Evolutionary conservation across 2,329 filamentous ascomycete genomes (phyloP), one percentile per base, ranked within the genome.

Genomic region (Fusarium tjaetaba): DNA sequence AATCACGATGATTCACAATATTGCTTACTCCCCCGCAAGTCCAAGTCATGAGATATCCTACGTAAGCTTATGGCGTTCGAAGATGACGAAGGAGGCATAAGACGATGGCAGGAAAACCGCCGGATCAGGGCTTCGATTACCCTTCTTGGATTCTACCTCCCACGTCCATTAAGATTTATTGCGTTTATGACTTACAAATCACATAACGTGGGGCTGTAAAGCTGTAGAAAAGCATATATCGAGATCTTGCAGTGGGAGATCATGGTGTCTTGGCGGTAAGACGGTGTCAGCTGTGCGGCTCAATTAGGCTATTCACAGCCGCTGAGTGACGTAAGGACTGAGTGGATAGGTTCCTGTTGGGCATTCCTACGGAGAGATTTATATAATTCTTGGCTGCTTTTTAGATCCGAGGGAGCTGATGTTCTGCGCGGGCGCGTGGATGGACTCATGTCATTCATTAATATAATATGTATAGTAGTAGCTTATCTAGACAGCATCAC

Each of bases 1-100:
- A 18, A 28, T 11, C 18, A 3, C 2, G 10, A 14, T 28, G 4
- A 5, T 22, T 46, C 2, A 18, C 4, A 18, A n/a, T 26, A 34
- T 14, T 48, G 30, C 55, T 46, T 36, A 36, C 30, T 22, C 7
- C 30, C 55, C 55, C 30, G 24, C 55, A 26, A 48, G 41, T 34
- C 5, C 18, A 22, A 46, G 55, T 57, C 39, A 48, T 57, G 55
- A 10, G 39, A 18, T 48, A 11, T 11, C 18, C 1, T 22, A 7
- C 10, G 39, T 57, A 46, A 57, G 55, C 55, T 57, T 57, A 57
- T 48, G 55, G 28, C n/a, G 14, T 57, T 46, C 22, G 4, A 11
- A 22, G 30, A 48, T 46, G 55, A 57, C 14, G 39, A 26, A 32
- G 18, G 18, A 11, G 15, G 0, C 4, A 10, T n/a, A 22, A 18